Evolutionary conservation across 2,329 filamentous ascomycete species (phyloP).

Genomic region (Gaeumannomyces sp.): DNA sequence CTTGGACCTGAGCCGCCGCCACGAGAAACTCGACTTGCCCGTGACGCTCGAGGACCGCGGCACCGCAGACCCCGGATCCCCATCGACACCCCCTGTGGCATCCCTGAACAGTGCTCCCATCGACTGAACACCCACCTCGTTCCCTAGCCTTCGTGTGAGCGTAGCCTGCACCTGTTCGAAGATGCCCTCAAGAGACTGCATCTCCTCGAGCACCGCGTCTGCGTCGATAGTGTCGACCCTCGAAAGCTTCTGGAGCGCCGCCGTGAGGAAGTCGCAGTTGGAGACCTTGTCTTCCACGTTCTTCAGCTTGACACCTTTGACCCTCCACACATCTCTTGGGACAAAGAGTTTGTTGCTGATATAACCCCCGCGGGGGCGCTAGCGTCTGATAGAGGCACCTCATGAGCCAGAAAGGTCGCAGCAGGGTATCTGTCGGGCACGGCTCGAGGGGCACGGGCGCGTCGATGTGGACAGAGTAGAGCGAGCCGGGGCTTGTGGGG

Average conservation of each 20-base stretch:
- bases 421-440: constrained; percentile 79
- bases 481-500: constrained; percentile 53
- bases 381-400: constrained; percentile 88
- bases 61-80: constrained; percentile 29
- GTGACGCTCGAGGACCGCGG: constrained; percentile 55
- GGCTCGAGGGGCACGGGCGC: constrained; percentile 78
- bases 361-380: constrained; percentile 79
- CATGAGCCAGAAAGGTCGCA: constrained; percentile 99
- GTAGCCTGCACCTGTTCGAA: constrained; percentile 77
- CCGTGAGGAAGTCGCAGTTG: constrained; percentile 85
- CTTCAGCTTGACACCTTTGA: constrained; percentile 89
- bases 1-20: constrained; percentile 86
- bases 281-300: constrained; percentile 88
- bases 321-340: constrained; percentile 86
- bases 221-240: constrained; percentile 85
- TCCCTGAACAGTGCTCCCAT: constrained; percentile 71
- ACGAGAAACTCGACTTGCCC: constrained; percentile 79
- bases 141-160: constrained; percentile 80
- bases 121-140: constrained; percentile 79
- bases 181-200: constrained; percentile 80
- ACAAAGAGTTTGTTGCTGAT: constrained; percentile 88
- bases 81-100: constrained; percentile 30
- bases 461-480: constrained; percentile 49
- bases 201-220: constrained; percentile 86
- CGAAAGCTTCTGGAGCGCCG: constrained; percentile 75